Base-by-base conservation (phyloP, 179 eudicot species). In the Spinacia oleracea region DNA sequence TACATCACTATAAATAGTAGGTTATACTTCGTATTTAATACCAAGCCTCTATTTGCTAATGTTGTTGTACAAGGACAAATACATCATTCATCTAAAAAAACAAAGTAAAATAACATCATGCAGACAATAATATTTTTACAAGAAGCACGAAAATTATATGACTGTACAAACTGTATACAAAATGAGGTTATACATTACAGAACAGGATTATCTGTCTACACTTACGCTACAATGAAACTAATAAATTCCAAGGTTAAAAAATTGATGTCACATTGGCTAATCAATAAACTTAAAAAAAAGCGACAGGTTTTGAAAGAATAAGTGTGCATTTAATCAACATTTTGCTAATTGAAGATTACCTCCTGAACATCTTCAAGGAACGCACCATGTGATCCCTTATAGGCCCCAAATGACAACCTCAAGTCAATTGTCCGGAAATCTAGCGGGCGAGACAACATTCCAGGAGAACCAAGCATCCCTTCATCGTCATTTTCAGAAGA, bases 391-490 rank as follows among this genome's bases (percentile, higher is more conserved):
- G 93, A 96, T 80, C 96, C 96, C 74, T 83, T 81, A 78, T 96
- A 96, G 73, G 89, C 84, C 53, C 99, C 98, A 73, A 86, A 88
- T 67, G 97, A 94, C 92, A 96, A 82, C 84, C 93, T 91, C 80
- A 92, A 74, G 85, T 96, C 99, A 83, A 96, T 90, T 29, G 94
- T 91, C 85, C 99, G 83, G 83, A 92, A 92, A 82, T 96, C 99
- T 65, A 96, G 77, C 42, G 98, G 93, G 40, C 97, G 96, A 74
- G 99, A 87, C 40, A 93, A 94, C 91, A 87, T 89, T 62, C 91
- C 92, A 78, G 93, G 93, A 80, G 86, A 85, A 67, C 97, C 98
- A 58, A 94, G 93, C 86, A 91, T 84, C 45, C 98, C 97, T 78
- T 93, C 97, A 31, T 93, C 94, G 67, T 91, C 98, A 82, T 87